A percentile compares a stretch with the other conserved stretches of the same genome.
Evolutionary conservation across 148 eudicot genomes (phyloP).

Genomic region (Tetragonia tetragonoides): DNA sequence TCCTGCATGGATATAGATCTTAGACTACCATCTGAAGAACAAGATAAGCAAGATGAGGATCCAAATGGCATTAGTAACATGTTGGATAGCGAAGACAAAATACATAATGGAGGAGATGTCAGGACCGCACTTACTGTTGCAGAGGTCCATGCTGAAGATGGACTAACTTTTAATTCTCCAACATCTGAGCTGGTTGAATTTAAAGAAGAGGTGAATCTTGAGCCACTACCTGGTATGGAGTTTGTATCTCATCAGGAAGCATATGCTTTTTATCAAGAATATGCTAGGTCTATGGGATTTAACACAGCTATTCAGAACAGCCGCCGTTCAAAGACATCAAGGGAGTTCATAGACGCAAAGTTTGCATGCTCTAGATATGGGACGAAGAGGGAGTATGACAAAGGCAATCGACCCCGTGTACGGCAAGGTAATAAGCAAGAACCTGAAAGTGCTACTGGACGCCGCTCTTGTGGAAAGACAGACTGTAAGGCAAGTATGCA

Average conservation of each 20-base stretch:
- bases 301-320: conserved; percentile 97
- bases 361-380: conserved; percentile 99
- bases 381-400: conserved; percentile 92
- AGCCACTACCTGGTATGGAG: conserved; percentile 93
- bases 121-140: conserved; percentile 37
- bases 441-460: conserved; percentile 72
- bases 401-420: conserved; percentile 75
- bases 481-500: conserved; percentile 99
- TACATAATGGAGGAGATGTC: conserved; percentile 42
- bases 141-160: conserved; percentile 45
- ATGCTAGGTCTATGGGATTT: conserved; percentile 95
- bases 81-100: conserved; percentile 59
- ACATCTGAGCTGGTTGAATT: conserved; percentile 48
- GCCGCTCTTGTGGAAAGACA: conserved; percentile 92
- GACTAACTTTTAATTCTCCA: conserved; percentile 45
- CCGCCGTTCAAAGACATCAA: conserved; percentile 95
- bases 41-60: conserved; percentile 75
- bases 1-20: conserved; percentile 85
- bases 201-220: conserved; percentile 71
- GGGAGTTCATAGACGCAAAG: conserved; percentile 97
- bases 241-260: conserved; percentile 96
- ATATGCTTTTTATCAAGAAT: conserved; percentile 94
- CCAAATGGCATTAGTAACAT: conserved; percentile 47
- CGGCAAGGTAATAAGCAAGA: conserved; percentile 73
- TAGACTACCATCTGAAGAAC: conserved; percentile 78